Conservation (phyloP, 768 basidiomycete genomes). For the Mycena albidolilacea region DNA sequence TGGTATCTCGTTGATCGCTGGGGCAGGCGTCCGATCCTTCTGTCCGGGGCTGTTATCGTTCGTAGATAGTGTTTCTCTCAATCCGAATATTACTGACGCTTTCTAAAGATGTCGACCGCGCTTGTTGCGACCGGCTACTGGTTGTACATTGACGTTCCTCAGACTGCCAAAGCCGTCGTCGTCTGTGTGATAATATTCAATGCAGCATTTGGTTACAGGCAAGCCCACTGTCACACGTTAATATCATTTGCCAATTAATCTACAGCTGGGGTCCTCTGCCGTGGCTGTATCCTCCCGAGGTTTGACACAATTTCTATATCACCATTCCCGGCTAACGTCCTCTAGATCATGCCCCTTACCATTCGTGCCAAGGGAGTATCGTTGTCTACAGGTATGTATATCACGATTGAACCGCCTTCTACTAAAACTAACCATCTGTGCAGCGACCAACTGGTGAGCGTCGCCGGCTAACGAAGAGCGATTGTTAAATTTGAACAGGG, state of each 20-base stretch:
- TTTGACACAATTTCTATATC: slow-evolving; percentile 45
- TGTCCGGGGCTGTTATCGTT: slow-evolving; percentile 88
- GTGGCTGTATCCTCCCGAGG: slow-evolving; percentile 92
- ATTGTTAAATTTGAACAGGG: slow-evolving; percentile 50
- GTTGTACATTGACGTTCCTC: slow-evolving; percentile 91
- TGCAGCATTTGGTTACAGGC: slow-evolving; percentile 93
- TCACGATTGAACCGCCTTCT: neutral
- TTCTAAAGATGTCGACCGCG: slow-evolving; percentile 81
- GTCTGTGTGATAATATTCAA: slow-evolving; percentile 93
- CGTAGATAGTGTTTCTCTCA: slow-evolving; percentile 41
- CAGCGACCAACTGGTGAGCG: slow-evolving; percentile 39
- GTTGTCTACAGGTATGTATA: slow-evolving; percentile 91
- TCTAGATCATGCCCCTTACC: slow-evolving; percentile 88
- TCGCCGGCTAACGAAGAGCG: no score
- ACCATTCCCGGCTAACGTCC: slow-evolving; percentile 26
- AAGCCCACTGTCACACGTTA: slow-evolving; percentile 14
- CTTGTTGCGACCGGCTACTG: slow-evolving; percentile 91
- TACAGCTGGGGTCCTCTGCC: slow-evolving; percentile 89
- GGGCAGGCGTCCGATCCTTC: slow-evolving; percentile 89
- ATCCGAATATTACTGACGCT: neutral
- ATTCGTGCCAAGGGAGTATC: slow-evolving; percentile 97
- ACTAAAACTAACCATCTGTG: neutral
- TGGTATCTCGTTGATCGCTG: slow-evolving; percentile 96
- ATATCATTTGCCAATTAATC: slow-evolving; percentile 2
- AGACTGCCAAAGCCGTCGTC: slow-evolving; percentile 91